Conservation (phyloP, 441 rosid genomes). For the Eutrema salsugineum region DNA sequence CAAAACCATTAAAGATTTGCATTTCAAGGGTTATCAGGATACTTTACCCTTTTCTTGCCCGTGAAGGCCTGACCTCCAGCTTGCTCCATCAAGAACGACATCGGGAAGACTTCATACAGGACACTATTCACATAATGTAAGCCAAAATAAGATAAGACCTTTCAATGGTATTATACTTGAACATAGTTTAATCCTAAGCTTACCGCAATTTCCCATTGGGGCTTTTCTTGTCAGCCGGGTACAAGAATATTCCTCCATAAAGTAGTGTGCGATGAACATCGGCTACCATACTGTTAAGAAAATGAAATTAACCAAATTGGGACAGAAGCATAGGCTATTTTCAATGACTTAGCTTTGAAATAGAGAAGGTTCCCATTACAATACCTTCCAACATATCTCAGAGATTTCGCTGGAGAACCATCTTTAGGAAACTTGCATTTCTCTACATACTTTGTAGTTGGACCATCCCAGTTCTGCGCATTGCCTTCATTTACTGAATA, state of each 20-base stretch:
- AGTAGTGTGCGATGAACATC: constrained; percentile 97
- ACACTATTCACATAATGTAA: constrained; percentile 42
- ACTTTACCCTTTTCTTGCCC: constrained; percentile 74
- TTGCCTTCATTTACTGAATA: constrained; percentile 99
- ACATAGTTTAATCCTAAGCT: constrained; percentile 7
- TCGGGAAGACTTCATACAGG: constrained; percentile 95
- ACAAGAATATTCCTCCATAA: constrained; percentile 92
- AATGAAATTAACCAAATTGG: neutral
- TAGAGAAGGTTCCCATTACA: neutral
- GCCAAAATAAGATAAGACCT: neutral
- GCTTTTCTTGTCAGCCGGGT: constrained; percentile 96
- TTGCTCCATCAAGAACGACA: constrained; percentile 97
- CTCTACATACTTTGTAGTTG: constrained; percentile 74
- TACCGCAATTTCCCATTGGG: constrained; percentile 95
- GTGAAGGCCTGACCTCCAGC: constrained; percentile 98
- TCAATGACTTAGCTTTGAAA: neutral
- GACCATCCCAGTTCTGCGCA: constrained; percentile 95
- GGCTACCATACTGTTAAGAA: constrained; percentile 80
- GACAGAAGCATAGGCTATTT: neutral
- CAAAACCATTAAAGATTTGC: neutral
- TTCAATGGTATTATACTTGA: neutral
- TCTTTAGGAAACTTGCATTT: constrained; percentile 88
- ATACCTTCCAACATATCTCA: constrained; percentile 97
- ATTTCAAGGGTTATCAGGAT: neutral
- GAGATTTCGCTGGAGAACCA: constrained; percentile 81